Base-by-base conservation (phyloP, 768 basidiomycete genomes). In the Agaricus bisporus region DNA sequence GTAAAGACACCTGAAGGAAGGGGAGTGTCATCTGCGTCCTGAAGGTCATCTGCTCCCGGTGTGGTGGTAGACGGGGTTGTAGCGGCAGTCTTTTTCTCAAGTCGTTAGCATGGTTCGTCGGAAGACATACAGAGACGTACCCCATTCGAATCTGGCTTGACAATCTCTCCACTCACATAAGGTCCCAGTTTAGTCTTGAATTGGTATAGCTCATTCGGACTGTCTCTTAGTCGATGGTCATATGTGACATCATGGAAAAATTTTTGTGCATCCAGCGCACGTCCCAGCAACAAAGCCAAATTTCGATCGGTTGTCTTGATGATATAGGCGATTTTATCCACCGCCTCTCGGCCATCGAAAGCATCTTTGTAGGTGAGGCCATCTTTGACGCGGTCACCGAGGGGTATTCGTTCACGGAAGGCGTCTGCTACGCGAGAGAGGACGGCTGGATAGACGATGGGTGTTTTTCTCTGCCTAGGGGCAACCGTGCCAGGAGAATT, bases 201-300 rank as follows among this genome's bases (percentile, higher is more conserved):
- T 65, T 95, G 94, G 69, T 98, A 99, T 28, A 99, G 70, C 69
- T 99, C 97, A 57, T 79, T 78, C 0, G 84, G 73, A 62, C 84
- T 92, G 69, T 98, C 97, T 48, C 97, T 76, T 54, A 99, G 67
- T 12, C 95, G 86, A 67, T 99, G 97, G 63, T 98, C 95, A 64
- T 98, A 99, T 8, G 97, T 98, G 60, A 99, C 97, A 63, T 98
- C 97, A 64, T 99, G 97, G 66, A 99, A 98, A 72, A 93, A 98
- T 71, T 98, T 98, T 68, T 98, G 97, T 8, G 95, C 88, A 63
- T 98, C 97, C 49, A 99, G 74, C 2, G 97, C 94, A 39, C 97
- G 81, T 5, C 97, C 97, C n/a, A 98, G 79, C 2, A 99, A 76
- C 42, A 98, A 73, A 10, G 97, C 97, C 25, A 99, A 79, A 68